These are phyloP conservation scores for Solanum tacnaense DNA, from an alignment of 257 asterid species.

Conservation along the genomic window DNA sequence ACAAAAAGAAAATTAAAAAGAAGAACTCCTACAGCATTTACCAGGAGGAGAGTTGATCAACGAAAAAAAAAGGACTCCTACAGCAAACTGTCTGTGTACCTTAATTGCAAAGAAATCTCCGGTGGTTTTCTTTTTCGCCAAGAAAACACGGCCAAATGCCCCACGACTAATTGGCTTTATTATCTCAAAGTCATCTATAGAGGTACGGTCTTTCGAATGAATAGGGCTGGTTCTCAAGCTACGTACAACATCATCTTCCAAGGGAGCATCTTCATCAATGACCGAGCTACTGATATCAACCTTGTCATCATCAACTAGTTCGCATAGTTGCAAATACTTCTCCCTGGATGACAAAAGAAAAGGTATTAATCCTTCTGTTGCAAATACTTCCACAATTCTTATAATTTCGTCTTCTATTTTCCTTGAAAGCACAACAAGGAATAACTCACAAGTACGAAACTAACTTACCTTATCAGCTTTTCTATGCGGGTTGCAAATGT, in stretches of 20 bases:
- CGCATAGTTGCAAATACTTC: conserved; percentile 90
- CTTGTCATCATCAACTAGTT: conserved; percentile 90
- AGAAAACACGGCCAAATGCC: conserved; percentile 96
- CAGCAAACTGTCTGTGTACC: conserved; percentile 27
- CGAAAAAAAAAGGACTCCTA: background rate
- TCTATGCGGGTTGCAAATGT: conserved; percentile 99
- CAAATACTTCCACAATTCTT: background rate
- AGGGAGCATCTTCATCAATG: conserved; percentile 93
- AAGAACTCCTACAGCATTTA: background rate
- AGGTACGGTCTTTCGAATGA: conserved; percentile 87
- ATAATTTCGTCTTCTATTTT: background rate
- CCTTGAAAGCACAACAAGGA: background rate
- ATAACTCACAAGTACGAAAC: background rate
- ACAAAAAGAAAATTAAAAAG: background rate
- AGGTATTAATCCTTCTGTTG: background rate
- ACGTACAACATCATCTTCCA: conserved; percentile 95
- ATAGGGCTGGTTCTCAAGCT: conserved; percentile 94
- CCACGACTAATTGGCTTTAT: conserved; percentile 99
- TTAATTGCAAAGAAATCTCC: conserved; percentile 96
- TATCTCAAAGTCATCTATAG: conserved; percentile 97
- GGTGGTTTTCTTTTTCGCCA: conserved; percentile 92
- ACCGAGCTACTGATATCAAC: conserved; percentile 82
- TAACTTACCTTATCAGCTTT: conserved; percentile 69
- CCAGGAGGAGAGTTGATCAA: background rate
- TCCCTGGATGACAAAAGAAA: conserved; percentile 43